Conservation (phyloP, 176 grass and related monocot species). For the Cymbopogon citratus region DNA sequence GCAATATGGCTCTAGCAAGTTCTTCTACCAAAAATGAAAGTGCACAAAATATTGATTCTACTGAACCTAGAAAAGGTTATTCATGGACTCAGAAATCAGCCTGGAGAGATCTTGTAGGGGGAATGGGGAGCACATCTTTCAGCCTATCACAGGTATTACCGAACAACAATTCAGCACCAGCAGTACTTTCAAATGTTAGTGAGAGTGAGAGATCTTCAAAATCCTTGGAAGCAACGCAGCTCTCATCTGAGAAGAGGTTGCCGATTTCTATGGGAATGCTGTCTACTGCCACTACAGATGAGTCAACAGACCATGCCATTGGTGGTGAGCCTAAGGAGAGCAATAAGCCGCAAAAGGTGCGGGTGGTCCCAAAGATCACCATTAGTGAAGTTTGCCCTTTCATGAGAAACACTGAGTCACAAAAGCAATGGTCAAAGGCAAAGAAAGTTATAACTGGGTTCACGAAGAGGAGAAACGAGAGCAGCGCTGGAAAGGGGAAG, state of each 20-base stretch:
- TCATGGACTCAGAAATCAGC: constrained; percentile 89
- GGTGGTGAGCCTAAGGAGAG: background rate
- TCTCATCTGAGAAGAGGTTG: background rate
- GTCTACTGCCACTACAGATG: background rate
- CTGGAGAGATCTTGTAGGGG: constrained; percentile 77
- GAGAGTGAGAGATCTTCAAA: background rate
- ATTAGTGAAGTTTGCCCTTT: constrained; percentile 84
- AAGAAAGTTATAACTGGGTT: constrained; percentile 65
- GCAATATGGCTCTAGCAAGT: background rate
- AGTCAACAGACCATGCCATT: background rate
- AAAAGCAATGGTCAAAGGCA: constrained; percentile 73
- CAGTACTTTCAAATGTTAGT: constrained; percentile 15
- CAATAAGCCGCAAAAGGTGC: constrained; percentile 25
- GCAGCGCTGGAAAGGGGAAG: constrained; percentile 35
- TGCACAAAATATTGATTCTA: background rate
- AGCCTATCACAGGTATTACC: constrained; percentile 53
- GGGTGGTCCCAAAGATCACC: constrained; percentile 61
- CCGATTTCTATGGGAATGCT: background rate
- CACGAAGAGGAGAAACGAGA: constrained; percentile 51
- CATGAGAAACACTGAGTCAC: constrained; percentile 74
- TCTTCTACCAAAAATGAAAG: constrained; percentile 38
- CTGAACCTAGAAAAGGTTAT: constrained; percentile 33
- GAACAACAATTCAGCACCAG: constrained; percentile 22
- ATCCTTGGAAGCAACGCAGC: background rate
- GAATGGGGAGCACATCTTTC: constrained; percentile 44